Conservation (phyloP, 441 rosid genomes). For the Syzygium syzygioides region DNA sequence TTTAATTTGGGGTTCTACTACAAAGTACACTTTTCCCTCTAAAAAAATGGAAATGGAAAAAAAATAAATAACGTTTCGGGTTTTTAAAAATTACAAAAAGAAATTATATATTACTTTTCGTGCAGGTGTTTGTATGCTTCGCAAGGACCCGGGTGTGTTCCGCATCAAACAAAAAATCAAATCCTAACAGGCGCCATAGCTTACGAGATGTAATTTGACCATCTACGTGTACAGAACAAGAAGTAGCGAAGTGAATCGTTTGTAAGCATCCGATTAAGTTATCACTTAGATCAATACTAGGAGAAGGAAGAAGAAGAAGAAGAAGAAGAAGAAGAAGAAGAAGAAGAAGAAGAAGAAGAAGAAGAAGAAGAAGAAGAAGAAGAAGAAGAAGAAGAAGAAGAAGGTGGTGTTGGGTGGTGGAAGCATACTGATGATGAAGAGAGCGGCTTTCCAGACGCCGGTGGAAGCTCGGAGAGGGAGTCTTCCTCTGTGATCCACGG, state of each 20-base stretch:
- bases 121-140: background rate
- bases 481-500: constrained; percentile 26
- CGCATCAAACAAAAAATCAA: too few species aligned
- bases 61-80: background rate
- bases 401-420: background rate
- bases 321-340: background rate
- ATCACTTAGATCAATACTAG: background rate
- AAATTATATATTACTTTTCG: background rate
- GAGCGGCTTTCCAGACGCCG: constrained; percentile 33
- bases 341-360: background rate
- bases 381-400: background rate
- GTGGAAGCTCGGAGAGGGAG: constrained; percentile 34
- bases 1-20: background rate
- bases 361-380: background rate
- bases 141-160: background rate
- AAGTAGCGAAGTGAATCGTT: background rate
- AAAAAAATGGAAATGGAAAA: background rate
- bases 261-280: background rate
- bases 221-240: background rate
- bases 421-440: constrained; percentile 30
- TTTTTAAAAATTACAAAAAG: background rate
- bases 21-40: too few species aligned
- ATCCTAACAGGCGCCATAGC: too few species aligned
- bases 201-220: background rate
- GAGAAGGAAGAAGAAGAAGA: background rate